phyloP scores from a whole-genome alignment of 306 rosid species.

The Inga laurina region DNA sequence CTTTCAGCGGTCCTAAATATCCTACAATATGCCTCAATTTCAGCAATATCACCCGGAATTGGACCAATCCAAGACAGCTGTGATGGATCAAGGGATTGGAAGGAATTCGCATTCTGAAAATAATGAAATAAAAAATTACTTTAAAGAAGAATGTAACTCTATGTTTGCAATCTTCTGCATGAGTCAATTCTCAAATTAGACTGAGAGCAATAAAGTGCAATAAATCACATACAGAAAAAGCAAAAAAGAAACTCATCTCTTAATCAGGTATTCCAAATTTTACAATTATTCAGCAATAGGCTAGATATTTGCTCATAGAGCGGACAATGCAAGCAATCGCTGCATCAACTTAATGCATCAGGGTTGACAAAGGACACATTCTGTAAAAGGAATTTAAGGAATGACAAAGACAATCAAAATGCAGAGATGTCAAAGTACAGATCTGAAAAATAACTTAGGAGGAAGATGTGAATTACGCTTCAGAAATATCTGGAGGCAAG shows the following conservation, averaged over 20 bases:
- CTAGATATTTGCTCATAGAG: background rate
- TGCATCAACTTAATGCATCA: background rate
- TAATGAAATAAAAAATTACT: background rate
- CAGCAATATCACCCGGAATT: conserved; percentile 94
- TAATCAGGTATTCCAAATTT: background rate
- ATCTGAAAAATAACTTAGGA: background rate
- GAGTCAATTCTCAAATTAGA: background rate
- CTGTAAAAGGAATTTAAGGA: background rate
- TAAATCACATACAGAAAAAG: background rate
- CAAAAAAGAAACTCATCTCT: background rate
- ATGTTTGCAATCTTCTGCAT: conserved; percentile 11
- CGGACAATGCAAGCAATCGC: background rate
- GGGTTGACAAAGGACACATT: background rate
- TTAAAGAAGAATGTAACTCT: conserved; percentile 14
- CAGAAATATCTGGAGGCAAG: background rate
- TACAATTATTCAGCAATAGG: background rate
- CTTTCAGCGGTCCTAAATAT: conserved; percentile 78
- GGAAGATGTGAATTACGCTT: background rate
- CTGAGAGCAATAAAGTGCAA: background rate
- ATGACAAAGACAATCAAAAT: background rate
- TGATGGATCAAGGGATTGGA: conserved; percentile 45
- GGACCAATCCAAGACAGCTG: conserved; percentile 76
- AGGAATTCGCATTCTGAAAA: conserved; percentile 45
- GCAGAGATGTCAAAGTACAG: background rate
- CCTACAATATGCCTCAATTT: conserved; percentile 95